Evolutionary conservation across 495 filamentous ascomycete species (phyloP).

Genomic region (Glutinoglossum americanum): DNA sequence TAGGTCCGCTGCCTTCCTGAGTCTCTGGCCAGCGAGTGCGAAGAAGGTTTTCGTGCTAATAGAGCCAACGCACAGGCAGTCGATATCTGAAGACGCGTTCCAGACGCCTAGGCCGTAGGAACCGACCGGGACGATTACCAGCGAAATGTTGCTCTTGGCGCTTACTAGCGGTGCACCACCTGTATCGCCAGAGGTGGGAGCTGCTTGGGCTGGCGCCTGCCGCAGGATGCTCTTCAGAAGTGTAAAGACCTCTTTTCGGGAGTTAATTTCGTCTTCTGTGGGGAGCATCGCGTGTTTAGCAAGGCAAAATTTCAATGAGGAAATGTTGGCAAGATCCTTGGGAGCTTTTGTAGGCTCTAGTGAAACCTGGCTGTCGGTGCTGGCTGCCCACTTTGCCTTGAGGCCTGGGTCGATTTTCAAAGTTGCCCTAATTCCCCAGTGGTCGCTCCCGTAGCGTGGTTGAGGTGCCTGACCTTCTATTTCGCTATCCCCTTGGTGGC

Average conservation of each 20-base stretch:
- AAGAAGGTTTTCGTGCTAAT: conserved; percentile 34
- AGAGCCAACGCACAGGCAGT: conserved; percentile 34
- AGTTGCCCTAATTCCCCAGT: conserved; percentile 30
- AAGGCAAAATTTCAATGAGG: background rate
- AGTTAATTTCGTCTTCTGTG: conserved; percentile 17
- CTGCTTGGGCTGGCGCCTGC: conserved; percentile 2
- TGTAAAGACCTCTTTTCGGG: conserved; percentile 20
- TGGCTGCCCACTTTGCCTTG: background rate
- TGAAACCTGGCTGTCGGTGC: conserved; percentile 1
- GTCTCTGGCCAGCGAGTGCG: conserved; percentile 24
- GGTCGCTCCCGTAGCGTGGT: conserved; percentile 26
- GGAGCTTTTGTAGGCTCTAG: background rate
- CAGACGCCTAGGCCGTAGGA: conserved; percentile 37
- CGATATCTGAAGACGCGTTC: conserved; percentile 30
- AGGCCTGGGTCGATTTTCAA: conserved; percentile 11
- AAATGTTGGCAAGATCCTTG: background rate
- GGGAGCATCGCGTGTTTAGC: conserved; percentile 17
- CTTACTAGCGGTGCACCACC: background rate
- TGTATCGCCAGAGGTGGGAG: background rate
- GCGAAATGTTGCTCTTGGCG: conserved; percentile 12
- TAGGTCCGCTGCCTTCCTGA: conserved; percentile 20
- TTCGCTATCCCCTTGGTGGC: background rate
- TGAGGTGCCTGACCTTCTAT: conserved; percentile 1
- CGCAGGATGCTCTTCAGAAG: conserved; percentile 22
- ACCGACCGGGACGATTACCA: conserved; percentile 33